These are phyloP conservation scores for Zarea fungicola DNA, from an alignment of 2,329 filamentous ascomycete species.

Conservation along the genomic window DNA sequence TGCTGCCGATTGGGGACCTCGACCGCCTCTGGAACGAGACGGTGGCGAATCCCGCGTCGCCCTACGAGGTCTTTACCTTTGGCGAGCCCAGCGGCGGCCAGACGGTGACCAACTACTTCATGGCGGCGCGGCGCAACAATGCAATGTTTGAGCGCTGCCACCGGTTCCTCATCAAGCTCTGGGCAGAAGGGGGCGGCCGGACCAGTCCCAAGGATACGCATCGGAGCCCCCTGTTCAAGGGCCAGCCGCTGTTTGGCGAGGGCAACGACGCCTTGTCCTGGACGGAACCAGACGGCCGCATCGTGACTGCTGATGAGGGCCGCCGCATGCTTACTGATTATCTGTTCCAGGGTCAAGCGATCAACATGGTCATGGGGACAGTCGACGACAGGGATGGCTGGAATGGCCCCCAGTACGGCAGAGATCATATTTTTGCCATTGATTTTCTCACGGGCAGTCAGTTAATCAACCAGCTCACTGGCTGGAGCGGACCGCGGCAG, in stretches of 20 bases:
- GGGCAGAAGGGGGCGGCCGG: constrained; percentile 39
- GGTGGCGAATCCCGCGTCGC: constrained; percentile 39
- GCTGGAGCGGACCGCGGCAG: constrained; percentile 44
- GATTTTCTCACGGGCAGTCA: constrained; percentile 47
- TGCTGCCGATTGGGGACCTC: constrained; percentile 53
- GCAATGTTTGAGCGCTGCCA: constrained; percentile 43
- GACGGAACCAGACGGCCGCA: constrained; percentile 21
- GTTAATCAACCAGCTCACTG: constrained; percentile 47
- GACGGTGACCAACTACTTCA: constrained; percentile 45
- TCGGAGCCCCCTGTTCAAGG: constrained; percentile 40
- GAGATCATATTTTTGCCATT: constrained; percentile 43
- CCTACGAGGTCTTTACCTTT: constrained; percentile 42
- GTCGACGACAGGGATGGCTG: constrained; percentile 45
- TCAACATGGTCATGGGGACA: constrained; percentile 46
- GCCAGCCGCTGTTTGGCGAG: constrained; percentile 32
- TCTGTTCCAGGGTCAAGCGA: constrained; percentile 50
- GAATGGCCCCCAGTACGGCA: constrained; percentile 48
- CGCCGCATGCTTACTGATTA: constrained; percentile 48
- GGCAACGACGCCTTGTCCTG: constrained; percentile 12
- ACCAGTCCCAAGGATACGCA: constrained; percentile 48
- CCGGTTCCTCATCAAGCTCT: constrained; percentile 44
- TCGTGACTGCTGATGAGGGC: constrained; percentile 32
- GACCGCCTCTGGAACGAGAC: constrained; percentile 48
- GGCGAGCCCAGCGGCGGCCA: constrained; percentile 29
- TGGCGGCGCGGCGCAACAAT: constrained; percentile 34